Evolutionary conservation across 768 basidiomycete species (phyloP), one percentile per base, ranked within the genome.

Genomic region (Tulasnella sp.): DNA sequence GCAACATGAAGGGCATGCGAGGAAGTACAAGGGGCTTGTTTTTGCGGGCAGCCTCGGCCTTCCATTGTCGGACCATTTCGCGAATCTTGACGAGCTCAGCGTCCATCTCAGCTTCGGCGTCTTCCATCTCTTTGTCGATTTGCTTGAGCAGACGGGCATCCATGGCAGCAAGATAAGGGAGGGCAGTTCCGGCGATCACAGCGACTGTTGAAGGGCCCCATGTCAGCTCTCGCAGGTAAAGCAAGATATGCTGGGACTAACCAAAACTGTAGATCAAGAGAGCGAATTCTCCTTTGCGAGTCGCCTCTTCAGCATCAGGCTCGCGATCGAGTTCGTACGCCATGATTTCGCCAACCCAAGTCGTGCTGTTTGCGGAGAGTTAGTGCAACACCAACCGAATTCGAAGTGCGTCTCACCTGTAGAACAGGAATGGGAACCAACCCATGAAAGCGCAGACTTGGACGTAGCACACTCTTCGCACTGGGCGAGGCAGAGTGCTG

Each of bases 381-480:
- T 78, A 48, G 42, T 55, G 11, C 7, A 9, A 23, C 57, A 26
- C 57, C 13, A 26, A 5, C 11, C 6, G 9, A 1, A 61, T 3
- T 61, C n/a, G 5, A 37, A n/a, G 5, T 23, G 57, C 18, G 18
- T 16, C 90, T 77, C 83, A 92, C 92, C 93, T 89, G 81, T 95
- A 96, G 84, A 98, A 98, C 55, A 98, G 86, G 86, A 96, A 98
- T 0, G 96, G 96, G 82, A 98, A 98, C 94, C 96, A 98, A 80
- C 94, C 95, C 94, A 97, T 97, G 83, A 97, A 98, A 2, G 96
- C 96, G 83, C 94, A 96, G 23, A 98, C 84, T 82, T 98, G 96
- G 3, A 98, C 96, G 82, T 92, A 91, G 83, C 96, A 98, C 15
- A 98, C 96, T 37, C 93, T 89, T 73, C 91, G 90, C 67, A 98